Conservation (phyloP, 768 basidiomycete genomes). For the Leccinellum luteum region DNA sequence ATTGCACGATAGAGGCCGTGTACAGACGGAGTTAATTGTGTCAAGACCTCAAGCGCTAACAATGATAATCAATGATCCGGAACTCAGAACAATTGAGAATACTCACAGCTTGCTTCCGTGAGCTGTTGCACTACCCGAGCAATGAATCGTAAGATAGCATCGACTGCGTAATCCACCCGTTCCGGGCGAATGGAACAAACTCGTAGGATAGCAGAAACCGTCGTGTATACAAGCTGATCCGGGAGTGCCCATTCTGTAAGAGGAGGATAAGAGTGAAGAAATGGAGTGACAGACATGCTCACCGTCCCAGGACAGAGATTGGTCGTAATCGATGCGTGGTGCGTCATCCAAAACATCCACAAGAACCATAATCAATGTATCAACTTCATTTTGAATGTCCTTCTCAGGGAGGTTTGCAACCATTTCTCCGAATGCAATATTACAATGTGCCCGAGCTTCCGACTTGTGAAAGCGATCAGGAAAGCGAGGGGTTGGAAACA, state of each 20-base stretch:
- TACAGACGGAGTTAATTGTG: slow-evolving; percentile 74
- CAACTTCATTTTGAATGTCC: slow-evolving; percentile 49
- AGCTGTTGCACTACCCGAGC: slow-evolving; percentile 55
- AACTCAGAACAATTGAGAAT: not conserved
- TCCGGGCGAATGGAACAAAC: slow-evolving; percentile 54
- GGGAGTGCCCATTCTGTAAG: slow-evolving; percentile 80
- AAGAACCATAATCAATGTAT: slow-evolving; percentile 56
- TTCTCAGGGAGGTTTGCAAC: slow-evolving; percentile 59
- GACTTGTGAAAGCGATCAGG: slow-evolving; percentile 41
- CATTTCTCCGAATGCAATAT: slow-evolving; percentile 81
- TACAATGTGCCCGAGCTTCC: slow-evolving; percentile 70
- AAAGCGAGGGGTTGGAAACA: not conserved
- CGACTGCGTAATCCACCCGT: slow-evolving; percentile 48
- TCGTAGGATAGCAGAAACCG: slow-evolving; percentile 70
- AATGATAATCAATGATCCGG: not conserved
- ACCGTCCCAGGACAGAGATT: slow-evolving; percentile 81
- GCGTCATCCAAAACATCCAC: slow-evolving; percentile 69
- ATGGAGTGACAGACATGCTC: slow-evolving; percentile 10
- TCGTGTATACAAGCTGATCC: slow-evolving; percentile 80
- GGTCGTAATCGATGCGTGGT: slow-evolving; percentile 75
- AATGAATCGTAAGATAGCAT: slow-evolving; percentile 63
- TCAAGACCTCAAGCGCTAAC: slow-evolving; percentile 67
- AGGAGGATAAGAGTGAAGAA: not conserved
- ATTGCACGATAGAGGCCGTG: slow-evolving; percentile 88
- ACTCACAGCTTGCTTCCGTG: slow-evolving; percentile 52